Conservation (phyloP, 352 stramenopile species). For the Phytophthora chlamydospora region DNA sequence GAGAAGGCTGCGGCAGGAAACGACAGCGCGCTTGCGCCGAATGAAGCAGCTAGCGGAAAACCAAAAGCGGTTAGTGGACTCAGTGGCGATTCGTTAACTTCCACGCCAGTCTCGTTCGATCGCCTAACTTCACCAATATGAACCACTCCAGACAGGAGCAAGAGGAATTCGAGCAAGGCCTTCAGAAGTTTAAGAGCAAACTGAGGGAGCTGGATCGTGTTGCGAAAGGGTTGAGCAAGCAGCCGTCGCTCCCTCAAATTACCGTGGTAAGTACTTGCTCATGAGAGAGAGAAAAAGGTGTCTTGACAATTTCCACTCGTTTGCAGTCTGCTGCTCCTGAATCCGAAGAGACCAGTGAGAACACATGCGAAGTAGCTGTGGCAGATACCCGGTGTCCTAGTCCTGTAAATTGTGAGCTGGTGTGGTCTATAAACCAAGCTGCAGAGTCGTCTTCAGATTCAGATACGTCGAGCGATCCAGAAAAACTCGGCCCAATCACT, state of each 20-base stretch:
- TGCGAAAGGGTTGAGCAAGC: slow-evolving; percentile 51
- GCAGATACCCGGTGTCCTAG: slow-evolving; percentile 3
- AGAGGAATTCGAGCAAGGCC: slow-evolving; percentile 56
- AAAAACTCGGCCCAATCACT: not conserved
- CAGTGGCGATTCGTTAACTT: not conserved
- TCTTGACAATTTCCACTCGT: not conserved
- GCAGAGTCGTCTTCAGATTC: slow-evolving; percentile 16
- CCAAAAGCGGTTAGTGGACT: slow-evolving; percentile 43
- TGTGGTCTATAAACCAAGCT: slow-evolving; percentile 11
- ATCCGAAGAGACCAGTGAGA: slow-evolving; percentile 2
- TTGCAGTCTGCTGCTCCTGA: slow-evolving; percentile 7
- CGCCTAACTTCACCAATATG: not conserved
- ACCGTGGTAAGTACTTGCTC: slow-evolving; percentile 11
- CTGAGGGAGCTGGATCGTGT: slow-evolving; percentile 64
- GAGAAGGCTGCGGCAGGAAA: slow-evolving; percentile 59
- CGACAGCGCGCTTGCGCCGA: slow-evolving; percentile 46
- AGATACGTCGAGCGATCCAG: slow-evolving; percentile 3
- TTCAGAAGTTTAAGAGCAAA: slow-evolving; percentile 63
- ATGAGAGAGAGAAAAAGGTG: not conserved
- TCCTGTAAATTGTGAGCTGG: slow-evolving; percentile 7
- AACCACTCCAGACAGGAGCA: slow-evolving; percentile 44
- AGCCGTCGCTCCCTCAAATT: slow-evolving; percentile 4
- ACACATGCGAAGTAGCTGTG: not conserved
- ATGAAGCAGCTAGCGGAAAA: slow-evolving; percentile 48
- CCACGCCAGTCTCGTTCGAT: not conserved